Base-by-base conservation (phyloP, 1,139 yeast genomes). In the Blastobotrys illinoisensis region DNA sequence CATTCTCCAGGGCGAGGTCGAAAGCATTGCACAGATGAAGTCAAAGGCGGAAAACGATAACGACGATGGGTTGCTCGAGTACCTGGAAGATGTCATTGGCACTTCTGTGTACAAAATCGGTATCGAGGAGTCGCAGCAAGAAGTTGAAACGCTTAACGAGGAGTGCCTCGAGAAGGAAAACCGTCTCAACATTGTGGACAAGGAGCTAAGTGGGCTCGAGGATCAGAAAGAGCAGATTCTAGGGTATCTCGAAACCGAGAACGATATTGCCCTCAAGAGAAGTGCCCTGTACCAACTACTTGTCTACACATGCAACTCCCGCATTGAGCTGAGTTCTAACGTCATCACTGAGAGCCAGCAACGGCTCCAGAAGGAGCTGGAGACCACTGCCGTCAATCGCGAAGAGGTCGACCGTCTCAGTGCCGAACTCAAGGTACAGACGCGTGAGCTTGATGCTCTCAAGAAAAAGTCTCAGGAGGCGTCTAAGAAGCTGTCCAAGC, bases 1-100 rank as follows among this genome's bases (percentile, higher is more conserved):
- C 62, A 95, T 95, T 66, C 75, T 95, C 48, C 99, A 95, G 72
- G 99, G 99, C 65, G 99, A 95, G 69, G 99, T 95, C 44, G 99
- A 95, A 71, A 86, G 93, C 56, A 95, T 95, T 67, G 97, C 99
- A 0, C 98, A 93, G 69, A 95, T 95, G 99, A 91, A 91, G 67
- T 88, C 99, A 9, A 93, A 93, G 67, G 98, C 97, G 0, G 98
- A 93, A 64, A 81, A 79, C 52, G 97, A 90, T 55, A 83, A 83
- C 61, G 99, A 93, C 63, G 99, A 93, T 67, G 99, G 99, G 0
- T 74, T 95, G 40, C 72, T 95, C 49, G 99, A 95, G 66, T 95
- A 93, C 68, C 73, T 95, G 58, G 99, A 95, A 67, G 99, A 95
- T 73, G 93, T 95, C 53, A 93, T 95, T 56, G 99, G 99, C 2